Conservation (phyloP, 768 basidiomycete genomes). For the Macrolepiota fuliginosa region DNA sequence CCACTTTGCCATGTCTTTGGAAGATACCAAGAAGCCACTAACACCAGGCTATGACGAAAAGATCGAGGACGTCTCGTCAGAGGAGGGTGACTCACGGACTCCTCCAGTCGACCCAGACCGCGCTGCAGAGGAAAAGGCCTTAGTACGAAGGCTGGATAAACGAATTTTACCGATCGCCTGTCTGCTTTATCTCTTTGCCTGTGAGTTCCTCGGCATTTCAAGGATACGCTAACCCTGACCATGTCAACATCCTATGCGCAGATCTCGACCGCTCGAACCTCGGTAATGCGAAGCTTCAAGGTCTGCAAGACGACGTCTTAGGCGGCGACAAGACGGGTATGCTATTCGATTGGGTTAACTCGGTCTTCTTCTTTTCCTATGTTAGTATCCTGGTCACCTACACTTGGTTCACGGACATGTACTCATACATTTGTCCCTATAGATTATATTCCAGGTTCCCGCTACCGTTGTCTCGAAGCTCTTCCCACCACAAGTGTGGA, state of each 20-base stretch:
- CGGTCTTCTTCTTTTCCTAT: slow-evolving; percentile 79
- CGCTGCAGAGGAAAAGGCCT: slow-evolving; percentile 35
- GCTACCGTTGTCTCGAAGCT: slow-evolving; percentile 66
- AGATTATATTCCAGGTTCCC: slow-evolving; percentile 73
- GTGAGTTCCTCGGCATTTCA: slow-evolving; percentile 36
- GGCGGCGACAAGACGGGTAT: slow-evolving; percentile 66
- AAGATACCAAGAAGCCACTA: slow-evolving; percentile 14
- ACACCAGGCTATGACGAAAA: slow-evolving; percentile 27
- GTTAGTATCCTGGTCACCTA: slow-evolving; percentile 32
- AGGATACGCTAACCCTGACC: background rate
- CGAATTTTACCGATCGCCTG: slow-evolving; percentile 72
- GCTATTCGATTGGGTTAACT: slow-evolving; percentile 78
- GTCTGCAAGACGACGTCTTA: slow-evolving; percentile 61
- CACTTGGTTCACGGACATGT: background rate
- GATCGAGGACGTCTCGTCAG: slow-evolving; percentile 23
- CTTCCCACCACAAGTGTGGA: slow-evolving; percentile 65
- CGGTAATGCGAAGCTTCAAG: slow-evolving; percentile 77
- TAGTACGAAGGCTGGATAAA: slow-evolving; percentile 63
- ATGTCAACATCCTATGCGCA: slow-evolving; percentile 16
- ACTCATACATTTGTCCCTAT: background rate
- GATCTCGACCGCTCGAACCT: slow-evolving; percentile 77
- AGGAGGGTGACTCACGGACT: slow-evolving; percentile 4
- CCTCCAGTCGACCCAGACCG: background rate
- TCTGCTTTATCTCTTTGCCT: slow-evolving; percentile 74
- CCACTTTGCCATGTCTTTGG: slow-evolving; percentile 14